Base-by-base conservation (phyloP, 192 early-diverging fungal species). In the Gryganskiella cystojenkinii region DNA sequence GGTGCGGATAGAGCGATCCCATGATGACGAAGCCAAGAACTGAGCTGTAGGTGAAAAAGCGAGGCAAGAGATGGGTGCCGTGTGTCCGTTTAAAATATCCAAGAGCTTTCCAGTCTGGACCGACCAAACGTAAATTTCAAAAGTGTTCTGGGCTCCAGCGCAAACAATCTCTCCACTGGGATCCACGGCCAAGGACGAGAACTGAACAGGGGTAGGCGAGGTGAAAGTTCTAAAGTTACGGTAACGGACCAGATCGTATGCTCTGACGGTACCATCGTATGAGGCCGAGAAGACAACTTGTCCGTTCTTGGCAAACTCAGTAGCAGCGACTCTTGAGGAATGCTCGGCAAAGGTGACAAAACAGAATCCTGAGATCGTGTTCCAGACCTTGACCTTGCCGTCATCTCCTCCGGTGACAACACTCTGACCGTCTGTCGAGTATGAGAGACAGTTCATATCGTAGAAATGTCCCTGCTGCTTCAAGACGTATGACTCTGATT, bases 401-500 rank as follows among this genome's bases (percentile, higher is more conserved):
- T 99, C 96, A 71, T 96, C 96, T 11, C 95, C 98, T 25, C 97
- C 96, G 0, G 98, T 98, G 22, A 92, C 96, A 45, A 99, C 82
- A 64, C 90, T 93, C 80, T 98, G 96, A 22, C 96, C 95, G 69
- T 99, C 96, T 11, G 92, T 84, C 19, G 95, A 95, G 79, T 98
- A 99, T 0, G 92, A 87, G 0, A 98, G 69, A 30, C 90, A 90
- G 78, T 90, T 92, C 92, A 98, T 96, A 69, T 96, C 95, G 84
- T 96, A 94, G 47, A 90, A 93, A 64, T 99, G 98, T 10, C 97
- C 98, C 81, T 99, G 98, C 81, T 99, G 98, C 80, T 99, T 99
- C 49, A 99, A 85, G 43, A 99, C 93, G 71, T 99, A 99, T 1
- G 97, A 94, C 74, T 99, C 98, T 50, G 96, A 98, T 83, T 98